Evolutionary conservation across 495 filamentous ascomycete genomes (phyloP), one percentile per base, ranked within the genome.

Genomic region (Podospora pseudocomata): DNA sequence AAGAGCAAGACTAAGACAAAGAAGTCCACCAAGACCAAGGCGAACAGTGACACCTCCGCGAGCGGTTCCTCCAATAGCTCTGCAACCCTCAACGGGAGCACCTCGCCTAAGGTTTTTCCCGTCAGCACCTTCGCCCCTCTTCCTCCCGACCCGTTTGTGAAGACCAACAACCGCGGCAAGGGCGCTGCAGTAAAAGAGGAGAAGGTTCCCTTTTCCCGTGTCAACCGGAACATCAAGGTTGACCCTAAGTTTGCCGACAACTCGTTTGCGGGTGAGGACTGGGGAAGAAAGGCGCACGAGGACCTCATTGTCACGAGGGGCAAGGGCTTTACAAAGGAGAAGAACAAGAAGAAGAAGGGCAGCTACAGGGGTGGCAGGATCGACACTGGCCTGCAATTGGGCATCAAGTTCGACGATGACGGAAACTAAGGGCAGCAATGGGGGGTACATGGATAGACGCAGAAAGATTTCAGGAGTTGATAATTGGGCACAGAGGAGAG

Each of bases 241-340:
- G 90, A 93, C 73, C 84, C 86, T 16, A 77, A 79, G 66, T 75
- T 84, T 69, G 77, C 84, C 63, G 89, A 85, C 74, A 97, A 95
- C 80, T 84, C 85, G 4, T 97, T 94, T 76, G 83, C 90, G 39
- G 79, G 87, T 4, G 92, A 97, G 72, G 92, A 92, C 53, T 99
- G 97, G 75, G 93, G 94, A 5, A 88, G 94, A 64, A 88, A 88
- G 64, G 96, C 96, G 44, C 91, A 91, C 72, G 85, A 90, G 67
- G 94, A 97, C 76, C 80, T 99, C 62, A 91, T 90, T 32, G 86
- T 96, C 27, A 97, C 94, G 28, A 92, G 89, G 76, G 96, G 96
- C 65, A 98, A 97, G 82, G 92, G 92, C 16, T 99, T 99, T 81
- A 99, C 94, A 65, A 99, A 99, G 85, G 96, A 98, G 82, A 99